Percentiles rank a stretch among this genome's conserved stretches.
phyloP scores from a whole-genome alignment of 2,329 filamentous ascomycete genomes.

The Endothia cerciana region DNA sequence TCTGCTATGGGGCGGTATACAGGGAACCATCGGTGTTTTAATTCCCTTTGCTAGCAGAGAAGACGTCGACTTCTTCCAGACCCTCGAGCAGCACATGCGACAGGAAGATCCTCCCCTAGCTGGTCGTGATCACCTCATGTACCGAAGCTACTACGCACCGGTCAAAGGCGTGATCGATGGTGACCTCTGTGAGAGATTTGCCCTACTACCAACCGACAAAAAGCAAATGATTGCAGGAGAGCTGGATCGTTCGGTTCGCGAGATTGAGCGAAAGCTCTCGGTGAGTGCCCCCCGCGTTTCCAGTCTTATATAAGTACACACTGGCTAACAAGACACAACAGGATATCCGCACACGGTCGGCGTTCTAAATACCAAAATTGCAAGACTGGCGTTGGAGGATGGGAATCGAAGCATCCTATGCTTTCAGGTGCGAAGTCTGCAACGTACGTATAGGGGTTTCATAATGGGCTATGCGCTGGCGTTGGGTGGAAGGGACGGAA shows the following conservation, averaged over 20 bases:
- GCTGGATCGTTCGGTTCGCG: slow-evolving; percentile 84
- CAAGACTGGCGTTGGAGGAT: slow-evolving; percentile 24
- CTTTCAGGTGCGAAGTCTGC: slow-evolving; percentile 23
- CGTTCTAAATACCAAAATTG: slow-evolving; percentile 49
- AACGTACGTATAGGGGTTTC: slow-evolving; percentile 18
- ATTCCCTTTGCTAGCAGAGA: slow-evolving; percentile 91
- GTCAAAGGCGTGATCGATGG: slow-evolving; percentile 97
- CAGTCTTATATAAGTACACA: neutral
- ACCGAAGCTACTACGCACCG: slow-evolving; percentile 92
- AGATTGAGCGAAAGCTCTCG: slow-evolving; percentile 96
- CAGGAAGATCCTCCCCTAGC: slow-evolving; percentile 85
- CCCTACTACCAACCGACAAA: slow-evolving; percentile 81
- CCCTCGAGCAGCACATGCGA: slow-evolving; percentile 84
- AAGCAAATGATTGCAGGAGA: slow-evolving; percentile 95
- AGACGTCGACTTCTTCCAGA: slow-evolving; percentile 97
- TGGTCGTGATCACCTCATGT: slow-evolving; percentile 93
- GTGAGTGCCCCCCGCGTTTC: slow-evolving; percentile 43
- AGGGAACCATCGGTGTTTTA: slow-evolving; percentile 91
- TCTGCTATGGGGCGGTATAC: slow-evolving; percentile 89
- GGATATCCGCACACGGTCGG: slow-evolving; percentile 63
- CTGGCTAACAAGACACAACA: slow-evolving; percentile 35
- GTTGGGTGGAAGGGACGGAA: slow-evolving; percentile 13
- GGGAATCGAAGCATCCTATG: slow-evolving; percentile 13
- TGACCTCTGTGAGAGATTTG: slow-evolving; percentile 91
- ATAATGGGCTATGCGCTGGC: slow-evolving; percentile 22